Base-by-base conservation (phyloP, 768 basidiomycete genomes). In the Galerina marginata region DNA sequence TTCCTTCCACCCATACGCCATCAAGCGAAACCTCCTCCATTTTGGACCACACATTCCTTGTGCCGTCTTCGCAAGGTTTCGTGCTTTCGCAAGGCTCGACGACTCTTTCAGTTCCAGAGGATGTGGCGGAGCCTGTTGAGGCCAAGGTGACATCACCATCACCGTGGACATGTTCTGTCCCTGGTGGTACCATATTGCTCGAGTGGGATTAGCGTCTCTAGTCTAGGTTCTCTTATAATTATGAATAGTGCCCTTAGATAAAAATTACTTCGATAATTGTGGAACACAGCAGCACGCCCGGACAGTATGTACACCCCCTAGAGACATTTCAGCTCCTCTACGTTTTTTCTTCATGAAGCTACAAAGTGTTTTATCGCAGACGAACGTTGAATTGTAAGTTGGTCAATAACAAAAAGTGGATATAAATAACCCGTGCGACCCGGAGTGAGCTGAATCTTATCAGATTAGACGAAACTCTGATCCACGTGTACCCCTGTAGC, bases 61-160 rank as follows among this genome's bases (percentile, higher is more conserved):
- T 53, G 14, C 58, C 67, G 14, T 68, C 65, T 0, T 59, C 54
- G 0, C 54, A 51, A 36, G 69, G 69, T 15, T 66, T 70, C 10
- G 33, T 61, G 2, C 51, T 52, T 33, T 46, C 60, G 25, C 14
- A 43, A 5, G 20, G 33, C 23, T 26, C 58, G 11, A 20, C 29
- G 4, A 33, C 29, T 1, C 29, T 33, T 4, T 33, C 29, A 33
- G 29, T 33, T 7, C 29, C 29, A 7, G 2, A 33, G 29, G 29
- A 33, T 33, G 29, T 7, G 29, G 7, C 7, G 29, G 29, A 33
- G 29, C 29, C 29, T 33, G 29, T 3, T 33, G 29, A 33, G 29
- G 5, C 29, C 29, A 33, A 3, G 29, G 29, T 33, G 2, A 33
- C 39, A 9, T 4, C 33, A 10, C n/a, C 12, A 7, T 26, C 33